Evolutionary conservation across 2,329 filamentous ascomycete genomes (phyloP).

Genomic region (Cordyceps cateniannulata): DNA sequence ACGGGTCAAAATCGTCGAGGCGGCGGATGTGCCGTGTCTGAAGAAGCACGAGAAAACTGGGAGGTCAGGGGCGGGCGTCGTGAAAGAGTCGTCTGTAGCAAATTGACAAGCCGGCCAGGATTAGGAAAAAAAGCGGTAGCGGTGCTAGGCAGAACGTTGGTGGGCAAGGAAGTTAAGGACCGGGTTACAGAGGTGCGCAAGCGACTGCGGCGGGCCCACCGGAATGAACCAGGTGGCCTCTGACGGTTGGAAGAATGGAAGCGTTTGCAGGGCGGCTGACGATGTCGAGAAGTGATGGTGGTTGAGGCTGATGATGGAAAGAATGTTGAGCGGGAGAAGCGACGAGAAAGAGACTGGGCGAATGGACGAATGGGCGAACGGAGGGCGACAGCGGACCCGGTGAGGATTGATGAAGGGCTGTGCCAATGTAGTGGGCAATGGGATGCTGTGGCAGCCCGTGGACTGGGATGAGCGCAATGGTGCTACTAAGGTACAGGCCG

Average conservation of each 20-base stretch:
- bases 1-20: neutral
- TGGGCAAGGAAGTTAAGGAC: neutral
- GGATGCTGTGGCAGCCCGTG: no score
- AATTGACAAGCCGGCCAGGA: constrained; percentile 1
- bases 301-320: neutral
- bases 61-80: constrained; percentile 1
- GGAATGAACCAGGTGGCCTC: neutral
- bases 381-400: neutral
- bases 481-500: no score
- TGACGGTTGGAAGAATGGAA: neutral
- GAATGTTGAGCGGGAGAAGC: constrained; percentile 2
- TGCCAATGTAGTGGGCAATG: no score
- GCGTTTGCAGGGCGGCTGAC: neutral
- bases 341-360: neutral
- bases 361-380: neutral
- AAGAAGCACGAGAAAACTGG: neutral
- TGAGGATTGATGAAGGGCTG: neutral
- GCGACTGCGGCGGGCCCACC: constrained; percentile 6
- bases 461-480: no score
- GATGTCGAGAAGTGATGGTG: neutral
- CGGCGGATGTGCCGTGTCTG: neutral
- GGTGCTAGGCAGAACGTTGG: neutral
- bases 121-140: neutral
- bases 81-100: constrained; percentile 9
- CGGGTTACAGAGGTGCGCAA: constrained; percentile 3